A percentile compares a stretch with the other conserved stretches of the same genome.
These are phyloP conservation scores for Aphanomyces invadans DNA, from an alignment of 352 stramenopile species.

Conservation along the genomic window DNA sequence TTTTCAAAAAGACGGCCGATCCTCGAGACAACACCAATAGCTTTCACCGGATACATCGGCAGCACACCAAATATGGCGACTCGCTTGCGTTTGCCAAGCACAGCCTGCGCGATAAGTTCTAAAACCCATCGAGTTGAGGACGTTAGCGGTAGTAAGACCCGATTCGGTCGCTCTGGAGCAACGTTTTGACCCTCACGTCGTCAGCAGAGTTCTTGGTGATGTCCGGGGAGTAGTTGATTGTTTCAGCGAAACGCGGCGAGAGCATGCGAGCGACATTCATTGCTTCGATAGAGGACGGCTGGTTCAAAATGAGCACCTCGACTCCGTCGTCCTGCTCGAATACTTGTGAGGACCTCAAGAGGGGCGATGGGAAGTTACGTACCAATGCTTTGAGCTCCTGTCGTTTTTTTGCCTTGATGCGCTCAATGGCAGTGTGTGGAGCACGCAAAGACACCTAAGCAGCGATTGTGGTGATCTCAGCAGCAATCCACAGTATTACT, in stretches of 20 bases:
- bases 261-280: slow-evolving; percentile 80
- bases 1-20: slow-evolving; percentile 41
- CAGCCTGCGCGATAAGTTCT: slow-evolving; percentile 41
- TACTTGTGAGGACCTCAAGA: too few relatives aligned
- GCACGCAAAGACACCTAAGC: slow-evolving; percentile 2
- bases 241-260: slow-evolving; percentile 60
- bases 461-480: not conserved
- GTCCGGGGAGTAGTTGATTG: slow-evolving; percentile 40
- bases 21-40: slow-evolving; percentile 39
- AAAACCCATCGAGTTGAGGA: not conserved
- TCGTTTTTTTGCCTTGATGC: slow-evolving; percentile 6
- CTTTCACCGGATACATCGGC: slow-evolving; percentile 38
- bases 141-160: slow-evolving; percentile 59
- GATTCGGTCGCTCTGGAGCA: slow-evolving; percentile 46
- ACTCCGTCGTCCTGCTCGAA: slow-evolving; percentile 42
- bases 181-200: slow-evolving; percentile 49
- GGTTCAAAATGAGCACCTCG: slow-evolving; percentile 53
- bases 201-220: slow-evolving; percentile 46
- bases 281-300: slow-evolving; percentile 62
- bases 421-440: not conserved
- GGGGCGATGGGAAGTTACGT: not conserved
- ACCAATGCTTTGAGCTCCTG: slow-evolving; percentile 12
- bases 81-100: slow-evolving; percentile 42
- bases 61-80: slow-evolving; percentile 67
- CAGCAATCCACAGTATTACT: not conserved